Conservation (phyloP, 1,284 basidiomycete species). For the Trichosporon sp. region DNA sequence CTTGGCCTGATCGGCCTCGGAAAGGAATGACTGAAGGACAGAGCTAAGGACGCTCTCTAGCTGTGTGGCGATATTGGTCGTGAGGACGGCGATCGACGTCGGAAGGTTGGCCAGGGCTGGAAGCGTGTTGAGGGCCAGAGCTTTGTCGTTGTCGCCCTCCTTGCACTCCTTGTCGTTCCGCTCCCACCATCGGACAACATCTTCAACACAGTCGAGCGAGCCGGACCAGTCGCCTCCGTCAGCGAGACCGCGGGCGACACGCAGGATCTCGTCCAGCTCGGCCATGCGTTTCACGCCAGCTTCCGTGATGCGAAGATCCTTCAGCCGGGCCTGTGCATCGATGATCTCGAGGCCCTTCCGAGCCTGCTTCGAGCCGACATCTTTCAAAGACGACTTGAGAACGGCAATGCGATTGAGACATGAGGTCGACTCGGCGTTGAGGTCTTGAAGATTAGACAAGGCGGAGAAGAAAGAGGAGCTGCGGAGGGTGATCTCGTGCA, state of each 20-base stretch:
- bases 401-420: slow-evolving; percentile 71
- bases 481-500: slow-evolving; percentile 83
- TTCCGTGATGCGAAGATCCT: slow-evolving; percentile 58
- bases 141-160: slow-evolving; percentile 3
- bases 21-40: slow-evolving; percentile 63
- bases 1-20: slow-evolving; percentile 39
- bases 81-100: slow-evolving; percentile 59
- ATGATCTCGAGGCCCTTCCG: slow-evolving; percentile 71
- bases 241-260: slow-evolving; percentile 64
- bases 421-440: slow-evolving; percentile 79
- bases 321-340: slow-evolving; percentile 59
- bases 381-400: slow-evolving; percentile 64
- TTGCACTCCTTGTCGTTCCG: slow-evolving; percentile 16
- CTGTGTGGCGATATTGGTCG: slow-evolving; percentile 65
- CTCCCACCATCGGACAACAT: slow-evolving; percentile 65
- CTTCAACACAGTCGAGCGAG: slow-evolving; percentile 69
- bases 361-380: slow-evolving; percentile 71
- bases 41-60: slow-evolving; percentile 71
- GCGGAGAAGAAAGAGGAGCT: slow-evolving; percentile 95
- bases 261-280: slow-evolving; percentile 68
- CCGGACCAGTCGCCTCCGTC: slow-evolving; percentile 77
- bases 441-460: slow-evolving; percentile 83
- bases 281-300: slow-evolving; percentile 63
- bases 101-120: slow-evolving; percentile 67
- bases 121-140: slow-evolving; percentile 52